Percentiles rank a stretch among this genome's conserved stretches.
Evolutionary conservation across 2,329 filamentous ascomycete genomes (phyloP).

Genomic region (Cadophora malorum): DNA sequence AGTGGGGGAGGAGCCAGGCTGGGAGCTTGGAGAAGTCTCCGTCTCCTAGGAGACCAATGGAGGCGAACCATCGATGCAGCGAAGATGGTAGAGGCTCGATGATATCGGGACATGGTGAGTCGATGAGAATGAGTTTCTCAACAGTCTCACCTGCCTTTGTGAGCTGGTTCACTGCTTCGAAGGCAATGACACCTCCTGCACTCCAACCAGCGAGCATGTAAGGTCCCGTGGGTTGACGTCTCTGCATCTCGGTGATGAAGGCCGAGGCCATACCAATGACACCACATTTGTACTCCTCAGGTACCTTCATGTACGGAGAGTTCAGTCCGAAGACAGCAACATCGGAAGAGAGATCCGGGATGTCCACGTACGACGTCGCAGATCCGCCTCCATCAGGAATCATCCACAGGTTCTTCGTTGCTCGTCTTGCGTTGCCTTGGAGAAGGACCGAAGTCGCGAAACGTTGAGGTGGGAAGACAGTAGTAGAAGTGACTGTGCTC

Average conservation of each 20-base stretch:
- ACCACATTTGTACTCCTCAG: conserved; percentile 68
- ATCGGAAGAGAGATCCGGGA: conserved; percentile 50
- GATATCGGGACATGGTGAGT: conserved; percentile 69
- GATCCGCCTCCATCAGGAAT: conserved; percentile 57
- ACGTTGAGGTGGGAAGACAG: conserved; percentile 28
- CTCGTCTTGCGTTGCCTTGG: conserved; percentile 55
- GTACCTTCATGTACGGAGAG: conserved; percentile 74
- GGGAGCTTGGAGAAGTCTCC: conserved; percentile 67
- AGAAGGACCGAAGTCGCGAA: conserved; percentile 48
- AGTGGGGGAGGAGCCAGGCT: conserved; percentile 77
- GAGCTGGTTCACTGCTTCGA: conserved; percentile 68
- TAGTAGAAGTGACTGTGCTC: not conserved
- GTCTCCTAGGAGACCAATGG: conserved; percentile 73
- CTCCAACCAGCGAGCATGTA: conserved; percentile 77
- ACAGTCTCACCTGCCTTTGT: conserved; percentile 62
- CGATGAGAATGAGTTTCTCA: conserved; percentile 67
- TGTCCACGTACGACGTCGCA: conserved; percentile 43
- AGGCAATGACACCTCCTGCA: conserved; percentile 77
- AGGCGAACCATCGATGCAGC: conserved; percentile 67
- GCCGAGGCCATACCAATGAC: conserved; percentile 69
- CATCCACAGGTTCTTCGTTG: conserved; percentile 52
- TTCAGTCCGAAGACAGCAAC: conserved; percentile 66
- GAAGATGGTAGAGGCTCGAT: conserved; percentile 69
- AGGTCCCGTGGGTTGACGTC: conserved; percentile 71
- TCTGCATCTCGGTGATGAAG: conserved; percentile 73